A percentile compares a stretch with the other conserved stretches of the same genome.
Evolutionary conservation across 1,284 basidiomycete species (phyloP).

Genomic region (Sparassis latifolia): DNA sequence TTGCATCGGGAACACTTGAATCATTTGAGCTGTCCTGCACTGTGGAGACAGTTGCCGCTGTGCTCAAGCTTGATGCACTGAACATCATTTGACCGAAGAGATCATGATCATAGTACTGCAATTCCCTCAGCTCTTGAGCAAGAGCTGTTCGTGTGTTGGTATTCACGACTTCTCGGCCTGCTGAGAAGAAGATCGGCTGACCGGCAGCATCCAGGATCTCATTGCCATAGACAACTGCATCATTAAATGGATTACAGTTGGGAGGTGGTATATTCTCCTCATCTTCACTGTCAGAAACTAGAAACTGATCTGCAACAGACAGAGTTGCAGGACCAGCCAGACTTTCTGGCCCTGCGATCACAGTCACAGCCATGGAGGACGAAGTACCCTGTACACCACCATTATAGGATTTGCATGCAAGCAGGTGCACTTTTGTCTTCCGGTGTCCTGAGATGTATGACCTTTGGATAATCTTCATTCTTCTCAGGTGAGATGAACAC

Average conservation of each 20-base stretch:
- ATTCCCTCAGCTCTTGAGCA: neutral
- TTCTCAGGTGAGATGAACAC: too few relatives aligned
- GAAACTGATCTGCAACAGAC: neutral
- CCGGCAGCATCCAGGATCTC: neutral
- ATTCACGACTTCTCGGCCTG: neutral
- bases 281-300: neutral
- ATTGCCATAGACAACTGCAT: neutral
- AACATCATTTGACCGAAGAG: too few relatives aligned
- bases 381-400: too few relatives aligned
- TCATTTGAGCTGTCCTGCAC: neutral
- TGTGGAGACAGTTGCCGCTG: neutral
- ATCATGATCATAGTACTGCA: neutral
- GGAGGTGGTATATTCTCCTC: neutral
- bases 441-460: neutral
- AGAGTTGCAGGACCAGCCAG: neutral
- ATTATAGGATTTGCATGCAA: neutral
- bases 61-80: too few relatives aligned
- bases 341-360: neutral
- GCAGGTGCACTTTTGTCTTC: neutral
- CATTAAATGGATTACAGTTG: neutral
- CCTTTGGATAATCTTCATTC: neutral
- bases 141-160: neutral
- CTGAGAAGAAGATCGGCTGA: neutral
- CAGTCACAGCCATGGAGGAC: neutral
- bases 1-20: neutral